Conservation (phyloP, 2,329 filamentous ascomycete genomes). For the Hypoxylon sp. region DNA sequence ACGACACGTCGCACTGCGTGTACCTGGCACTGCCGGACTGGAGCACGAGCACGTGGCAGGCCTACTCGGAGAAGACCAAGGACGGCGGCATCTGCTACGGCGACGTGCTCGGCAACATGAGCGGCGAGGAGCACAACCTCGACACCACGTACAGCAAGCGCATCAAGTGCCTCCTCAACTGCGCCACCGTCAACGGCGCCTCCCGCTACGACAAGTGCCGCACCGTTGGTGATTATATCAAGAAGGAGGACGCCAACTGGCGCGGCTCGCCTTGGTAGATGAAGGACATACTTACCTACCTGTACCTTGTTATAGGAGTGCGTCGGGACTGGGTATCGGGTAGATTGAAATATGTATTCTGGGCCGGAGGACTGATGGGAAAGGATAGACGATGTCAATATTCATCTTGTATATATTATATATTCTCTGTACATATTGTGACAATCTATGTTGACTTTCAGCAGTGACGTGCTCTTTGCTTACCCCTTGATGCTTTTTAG, state of each 20-base stretch:
- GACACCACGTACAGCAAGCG: not conserved
- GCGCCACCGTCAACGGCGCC: not conserved
- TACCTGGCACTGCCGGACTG: not conserved
- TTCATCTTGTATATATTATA: too few relatives aligned
- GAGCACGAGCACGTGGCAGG: not conserved
- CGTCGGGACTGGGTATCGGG: too few relatives aligned
- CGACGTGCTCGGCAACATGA: not conserved
- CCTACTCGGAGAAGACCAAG: not conserved
- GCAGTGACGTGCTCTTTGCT: too few relatives aligned
- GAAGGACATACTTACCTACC: not conserved
- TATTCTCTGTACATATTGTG: too few relatives aligned
- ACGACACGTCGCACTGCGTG: not conserved
- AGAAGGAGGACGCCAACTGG: not conserved
- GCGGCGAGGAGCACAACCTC: slow-evolving; percentile 1
- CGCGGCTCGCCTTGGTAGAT: not conserved
- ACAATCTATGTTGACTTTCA: too few relatives aligned
- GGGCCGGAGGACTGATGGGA: too few relatives aligned
- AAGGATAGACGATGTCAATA: too few relatives aligned
- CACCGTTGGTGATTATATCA: not conserved
- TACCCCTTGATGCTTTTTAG: too few relatives aligned
- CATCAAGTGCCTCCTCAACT: slow-evolving; percentile 1
- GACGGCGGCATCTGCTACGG: not conserved
- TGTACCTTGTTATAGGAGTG: too few relatives aligned
- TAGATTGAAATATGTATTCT: not conserved
- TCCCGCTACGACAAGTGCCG: not conserved